Percentiles rank a stretch among this genome's conserved stretches.
These are phyloP conservation scores for Teratosphaeriaceae sp. DNA, from an alignment of 2,329 filamentous ascomycete species.

Conservation along the genomic window DNA sequence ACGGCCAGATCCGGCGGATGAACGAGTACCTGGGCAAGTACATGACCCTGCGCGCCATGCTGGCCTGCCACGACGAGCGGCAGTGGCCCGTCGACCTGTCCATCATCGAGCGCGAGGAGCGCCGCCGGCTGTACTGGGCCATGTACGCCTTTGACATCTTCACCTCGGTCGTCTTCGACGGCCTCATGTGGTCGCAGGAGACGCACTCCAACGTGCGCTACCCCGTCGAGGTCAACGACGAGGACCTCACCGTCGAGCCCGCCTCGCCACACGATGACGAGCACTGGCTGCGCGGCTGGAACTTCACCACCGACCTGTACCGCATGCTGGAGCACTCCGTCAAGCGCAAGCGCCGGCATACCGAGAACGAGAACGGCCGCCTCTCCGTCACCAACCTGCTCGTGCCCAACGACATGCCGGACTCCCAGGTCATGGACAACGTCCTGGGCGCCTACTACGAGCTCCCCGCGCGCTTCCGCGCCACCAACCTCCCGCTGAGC, in stretches of 20 bases:
- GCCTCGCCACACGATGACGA: conserved; percentile 15
- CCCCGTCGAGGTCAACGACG: conserved; percentile 43
- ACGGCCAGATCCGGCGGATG: conserved; percentile 44
- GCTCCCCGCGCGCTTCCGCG: conserved; percentile 27
- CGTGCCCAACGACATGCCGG: conserved; percentile 20
- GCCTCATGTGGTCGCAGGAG: conserved; percentile 41
- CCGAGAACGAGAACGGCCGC: conserved; percentile 17
- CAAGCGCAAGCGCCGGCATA: conserved; percentile 17
- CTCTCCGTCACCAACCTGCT: conserved; percentile 20
- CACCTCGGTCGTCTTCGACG: conserved; percentile 47
- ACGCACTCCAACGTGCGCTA: conserved; percentile 42
- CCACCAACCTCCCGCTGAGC: conserved; percentile 21
- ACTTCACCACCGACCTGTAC: conserved; percentile 52
- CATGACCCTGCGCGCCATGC: conserved; percentile 43
- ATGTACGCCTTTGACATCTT: conserved; percentile 53
- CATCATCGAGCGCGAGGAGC: conserved; percentile 43
- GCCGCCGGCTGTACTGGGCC: conserved; percentile 48
- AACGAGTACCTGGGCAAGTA: conserved; percentile 47
- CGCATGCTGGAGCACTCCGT: conserved; percentile 49
- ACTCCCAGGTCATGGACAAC: conserved; percentile 24
- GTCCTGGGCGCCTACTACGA: conserved; percentile 23
- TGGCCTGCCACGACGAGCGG: conserved; percentile 47
- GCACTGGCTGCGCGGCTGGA: conserved; percentile 50
- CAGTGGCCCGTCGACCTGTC: conserved; percentile 45
- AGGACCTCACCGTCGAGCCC: conserved; percentile 23